These are phyloP conservation scores for Talaromyces amestolkiae DNA, from an alignment of 2,329 filamentous ascomycete species.

Conservation along the genomic window DNA sequence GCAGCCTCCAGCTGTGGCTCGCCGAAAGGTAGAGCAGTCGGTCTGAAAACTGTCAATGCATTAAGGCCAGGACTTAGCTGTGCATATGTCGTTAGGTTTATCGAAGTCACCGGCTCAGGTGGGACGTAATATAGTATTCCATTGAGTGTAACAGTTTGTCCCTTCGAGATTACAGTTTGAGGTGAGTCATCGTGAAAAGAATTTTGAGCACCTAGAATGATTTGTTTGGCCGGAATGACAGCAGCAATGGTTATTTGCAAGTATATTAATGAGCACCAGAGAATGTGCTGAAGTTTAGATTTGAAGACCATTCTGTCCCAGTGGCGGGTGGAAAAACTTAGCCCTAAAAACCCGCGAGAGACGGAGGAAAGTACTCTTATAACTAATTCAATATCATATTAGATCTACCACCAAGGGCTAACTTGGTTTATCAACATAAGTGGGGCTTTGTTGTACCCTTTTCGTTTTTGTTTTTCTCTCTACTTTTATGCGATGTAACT, in stretches of 20 bases:
- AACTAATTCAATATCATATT: neutral
- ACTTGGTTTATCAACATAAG: neutral
- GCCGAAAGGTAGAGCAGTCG: neutral
- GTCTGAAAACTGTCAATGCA: slow-evolving; percentile 6
- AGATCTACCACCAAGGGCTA: neutral
- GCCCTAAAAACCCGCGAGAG: slow-evolving; percentile 3
- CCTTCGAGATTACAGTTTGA: neutral
- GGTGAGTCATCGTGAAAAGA: neutral
- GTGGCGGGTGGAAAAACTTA: neutral
- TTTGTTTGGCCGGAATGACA: neutral
- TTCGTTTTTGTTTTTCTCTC: neutral
- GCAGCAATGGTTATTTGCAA: neutral
- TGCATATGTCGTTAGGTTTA: neutral
- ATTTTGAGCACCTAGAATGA: neutral
- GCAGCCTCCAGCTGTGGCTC: neutral
- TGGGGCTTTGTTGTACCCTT: neutral
- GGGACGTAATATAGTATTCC: slow-evolving; percentile 4
- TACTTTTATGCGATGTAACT: neutral
- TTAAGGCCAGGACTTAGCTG: neutral
- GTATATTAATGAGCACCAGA: neutral
- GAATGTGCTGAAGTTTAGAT: neutral
- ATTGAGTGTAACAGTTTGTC: slow-evolving; percentile 4
- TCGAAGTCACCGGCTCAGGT: neutral
- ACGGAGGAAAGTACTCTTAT: neutral
- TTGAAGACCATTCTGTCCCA: neutral